phyloP scores from a whole-genome alignment of 2,329 filamentous ascomycete genomes.

The Meredithiella fracta region DNA sequence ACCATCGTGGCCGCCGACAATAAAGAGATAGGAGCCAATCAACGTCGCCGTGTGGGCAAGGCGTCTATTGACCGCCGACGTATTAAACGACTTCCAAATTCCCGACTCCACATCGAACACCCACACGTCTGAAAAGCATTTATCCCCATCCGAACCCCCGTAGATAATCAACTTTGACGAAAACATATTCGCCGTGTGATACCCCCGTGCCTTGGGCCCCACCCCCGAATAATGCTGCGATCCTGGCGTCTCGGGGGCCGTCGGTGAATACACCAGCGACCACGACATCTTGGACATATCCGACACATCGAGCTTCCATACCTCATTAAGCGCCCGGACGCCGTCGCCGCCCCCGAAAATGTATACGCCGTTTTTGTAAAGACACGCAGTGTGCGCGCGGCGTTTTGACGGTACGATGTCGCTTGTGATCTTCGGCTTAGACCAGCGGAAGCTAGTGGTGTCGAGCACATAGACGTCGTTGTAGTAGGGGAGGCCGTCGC shows the following conservation, averaged over 20 bases:
- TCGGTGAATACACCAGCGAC: slow-evolving; percentile 42
- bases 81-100: slow-evolving; percentile 41
- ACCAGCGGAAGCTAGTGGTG: slow-evolving; percentile 52
- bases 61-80: slow-evolving; percentile 44
- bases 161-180: slow-evolving; percentile 56
- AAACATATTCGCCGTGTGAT: slow-evolving; percentile 59
- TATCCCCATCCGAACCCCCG: slow-evolving; percentile 52
- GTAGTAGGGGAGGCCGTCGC: slow-evolving; percentile 54
- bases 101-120: slow-evolving; percentile 51
- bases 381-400: slow-evolving; percentile 52
- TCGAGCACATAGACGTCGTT: slow-evolving; percentile 59
- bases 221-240: not conserved
- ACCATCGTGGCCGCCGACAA: slow-evolving; percentile 54
- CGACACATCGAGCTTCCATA: slow-evolving; percentile 54
- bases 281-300: slow-evolving; percentile 52
- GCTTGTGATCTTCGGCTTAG: slow-evolving; percentile 41
- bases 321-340: slow-evolving; percentile 52
- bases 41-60: slow-evolving; percentile 54
- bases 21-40: slow-evolving; percentile 53
- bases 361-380: slow-evolving; percentile 55
- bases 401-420: slow-evolving; percentile 43
- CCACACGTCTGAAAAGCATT: slow-evolving; percentile 60
- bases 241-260: slow-evolving; percentile 18
- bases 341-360: slow-evolving; percentile 58
- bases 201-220: slow-evolving; percentile 45